Percentiles rank a stretch among this genome's conserved stretches.
These are phyloP conservation scores for Vigna radiata DNA, from an alignment of 306 rosid genomes.

Conservation along the genomic window DNA sequence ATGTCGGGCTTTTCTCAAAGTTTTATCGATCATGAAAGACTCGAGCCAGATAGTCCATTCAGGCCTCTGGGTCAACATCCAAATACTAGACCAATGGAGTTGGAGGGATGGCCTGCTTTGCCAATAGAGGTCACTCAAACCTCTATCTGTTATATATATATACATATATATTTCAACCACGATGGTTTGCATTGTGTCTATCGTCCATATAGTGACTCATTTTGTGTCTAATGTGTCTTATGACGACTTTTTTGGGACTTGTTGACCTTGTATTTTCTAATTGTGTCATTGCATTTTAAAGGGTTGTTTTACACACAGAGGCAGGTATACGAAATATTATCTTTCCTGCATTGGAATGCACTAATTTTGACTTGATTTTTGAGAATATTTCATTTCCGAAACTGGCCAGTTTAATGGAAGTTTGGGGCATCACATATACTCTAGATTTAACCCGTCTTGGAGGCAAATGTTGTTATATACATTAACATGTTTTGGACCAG, in stretches of 20 bases:
- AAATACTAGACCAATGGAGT: conserved; percentile 68
- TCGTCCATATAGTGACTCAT: too few relatives aligned
- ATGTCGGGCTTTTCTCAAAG: conserved; percentile 63
- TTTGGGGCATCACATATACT: conserved; percentile 25
- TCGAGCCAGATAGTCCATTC: conserved; percentile 70
- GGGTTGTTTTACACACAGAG: background rate
- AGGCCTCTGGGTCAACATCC: conserved; percentile 67
- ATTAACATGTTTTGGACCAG: conserved; percentile 6
- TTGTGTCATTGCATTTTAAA: background rate
- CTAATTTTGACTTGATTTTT: conserved; percentile 2
- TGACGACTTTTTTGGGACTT: too few relatives aligned
- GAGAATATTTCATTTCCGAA: conserved; percentile 16
- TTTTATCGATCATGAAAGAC: conserved; percentile 72
- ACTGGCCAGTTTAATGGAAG: conserved; percentile 2
- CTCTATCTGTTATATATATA: background rate
- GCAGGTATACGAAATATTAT: conserved; percentile 5
- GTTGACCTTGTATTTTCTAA: conserved; percentile 1
- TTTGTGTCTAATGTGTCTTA: too few relatives aligned
- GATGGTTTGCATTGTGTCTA: background rate
- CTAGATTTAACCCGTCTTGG: conserved; percentile 1
- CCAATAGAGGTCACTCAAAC: conserved; percentile 65
- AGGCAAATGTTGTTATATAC: background rate
- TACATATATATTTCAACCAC: background rate
- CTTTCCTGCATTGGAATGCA: background rate
- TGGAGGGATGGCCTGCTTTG: conserved; percentile 78